Percentiles rank a stretch among this genome's conserved stretches.
Evolutionary conservation across 2,329 filamentous ascomycete genomes (phyloP).

Genomic region (Podosphaera xanthii): DNA sequence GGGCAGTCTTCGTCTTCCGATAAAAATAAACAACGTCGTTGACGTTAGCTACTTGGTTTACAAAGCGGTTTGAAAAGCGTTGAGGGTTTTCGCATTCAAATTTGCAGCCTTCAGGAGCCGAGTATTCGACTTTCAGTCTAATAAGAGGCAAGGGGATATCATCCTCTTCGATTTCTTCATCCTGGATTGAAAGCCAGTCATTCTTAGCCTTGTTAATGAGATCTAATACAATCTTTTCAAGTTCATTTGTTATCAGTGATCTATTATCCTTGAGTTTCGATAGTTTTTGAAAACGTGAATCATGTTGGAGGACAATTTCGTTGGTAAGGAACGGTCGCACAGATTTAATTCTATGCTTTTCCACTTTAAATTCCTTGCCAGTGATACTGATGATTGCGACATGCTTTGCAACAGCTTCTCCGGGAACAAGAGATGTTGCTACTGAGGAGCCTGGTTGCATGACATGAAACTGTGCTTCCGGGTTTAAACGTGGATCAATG

Average conservation of each 20-base stretch:
- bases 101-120: conserved; percentile 58
- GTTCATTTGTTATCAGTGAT: conserved; percentile 50
- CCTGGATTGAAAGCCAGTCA: conserved; percentile 63
- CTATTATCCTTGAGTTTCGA: conserved; percentile 68
- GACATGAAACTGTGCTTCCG: conserved; percentile 77
- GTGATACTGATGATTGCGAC: conserved; percentile 69
- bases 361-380: conserved; percentile 56
- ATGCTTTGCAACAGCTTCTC: conserved; percentile 78
- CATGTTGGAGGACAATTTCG: conserved; percentile 56
- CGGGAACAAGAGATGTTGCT: conserved; percentile 73
- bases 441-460: conserved; percentile 96
- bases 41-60: conserved; percentile 74
- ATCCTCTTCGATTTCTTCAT: conserved; percentile 33
- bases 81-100: conserved; percentile 92
- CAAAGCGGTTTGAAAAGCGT: conserved; percentile 80
- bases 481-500: conserved; percentile 63
- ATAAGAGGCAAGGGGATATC: conserved; percentile 62
- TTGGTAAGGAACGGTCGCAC: conserved; percentile 78
- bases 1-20: conserved; percentile 48
- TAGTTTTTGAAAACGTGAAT: conserved; percentile 53
- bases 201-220: conserved; percentile 68
- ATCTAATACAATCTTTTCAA: conserved; percentile 60
- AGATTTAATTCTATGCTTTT: conserved; percentile 64
- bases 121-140: conserved; percentile 75
- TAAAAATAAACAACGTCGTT: conserved; percentile 90